Percentiles rank a stretch among this genome's conserved stretches.
phyloP scores from a whole-genome alignment of 2,329 filamentous ascomycete species.

The Xylaria sp. region DNA sequence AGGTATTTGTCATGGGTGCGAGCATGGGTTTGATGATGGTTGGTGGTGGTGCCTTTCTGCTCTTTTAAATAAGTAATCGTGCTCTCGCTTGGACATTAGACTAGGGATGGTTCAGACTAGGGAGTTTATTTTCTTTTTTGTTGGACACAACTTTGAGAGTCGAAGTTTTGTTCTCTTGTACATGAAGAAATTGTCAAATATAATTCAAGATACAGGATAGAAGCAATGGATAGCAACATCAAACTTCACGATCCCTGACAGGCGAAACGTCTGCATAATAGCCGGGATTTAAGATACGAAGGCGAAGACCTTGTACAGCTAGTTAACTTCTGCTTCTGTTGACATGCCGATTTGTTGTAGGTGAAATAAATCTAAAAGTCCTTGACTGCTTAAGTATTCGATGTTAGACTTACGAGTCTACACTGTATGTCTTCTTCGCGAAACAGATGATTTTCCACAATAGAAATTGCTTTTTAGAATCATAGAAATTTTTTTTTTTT shows the following conservation, averaged over 20 bases:
- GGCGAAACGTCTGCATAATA: too few relatives aligned
- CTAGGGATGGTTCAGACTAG: slow-evolving; percentile 11
- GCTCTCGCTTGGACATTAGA: slow-evolving; percentile 22
- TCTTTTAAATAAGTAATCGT: slow-evolving; percentile 30
- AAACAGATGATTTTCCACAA: too few relatives aligned
- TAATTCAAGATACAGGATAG: not conserved
- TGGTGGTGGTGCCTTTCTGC: slow-evolving; percentile 49
- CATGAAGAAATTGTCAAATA: not conserved
- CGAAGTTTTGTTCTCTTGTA: not conserved
- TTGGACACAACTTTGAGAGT: not conserved
- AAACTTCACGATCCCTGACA: not conserved
- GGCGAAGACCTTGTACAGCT: too few relatives aligned
- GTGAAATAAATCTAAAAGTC: too few relatives aligned
- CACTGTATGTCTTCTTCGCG: too few relatives aligned
- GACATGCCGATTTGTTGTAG: too few relatives aligned
- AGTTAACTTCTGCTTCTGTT: too few relatives aligned
- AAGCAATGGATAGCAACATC: not conserved
- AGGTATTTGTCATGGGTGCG: slow-evolving; percentile 44
- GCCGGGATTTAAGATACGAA: not conserved
- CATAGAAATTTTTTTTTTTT: too few relatives aligned
- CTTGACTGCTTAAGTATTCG: too few relatives aligned
- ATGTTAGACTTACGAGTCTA: too few relatives aligned
- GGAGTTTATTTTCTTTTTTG: not conserved
- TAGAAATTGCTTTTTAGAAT: too few relatives aligned
- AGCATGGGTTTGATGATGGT: slow-evolving; percentile 48